Conservation (phyloP, 805 yeast species). For the Candida corydali region DNA sequence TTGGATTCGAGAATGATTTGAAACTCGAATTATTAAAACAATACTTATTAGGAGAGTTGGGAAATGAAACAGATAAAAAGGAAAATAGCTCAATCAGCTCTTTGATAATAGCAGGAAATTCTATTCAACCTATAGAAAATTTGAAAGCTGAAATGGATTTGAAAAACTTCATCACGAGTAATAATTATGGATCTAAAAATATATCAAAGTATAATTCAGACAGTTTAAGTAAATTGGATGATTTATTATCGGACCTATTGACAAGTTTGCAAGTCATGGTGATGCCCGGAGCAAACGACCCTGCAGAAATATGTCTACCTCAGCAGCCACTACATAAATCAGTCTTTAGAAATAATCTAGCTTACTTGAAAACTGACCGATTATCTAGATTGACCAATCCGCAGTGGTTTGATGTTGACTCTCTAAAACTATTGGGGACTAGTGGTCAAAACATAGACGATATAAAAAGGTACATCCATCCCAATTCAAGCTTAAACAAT, state of each 20-base stretch:
- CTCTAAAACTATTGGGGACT: constrained; percentile 60
- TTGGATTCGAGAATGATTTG: constrained; percentile 43
- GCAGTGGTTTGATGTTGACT: constrained; percentile 53
- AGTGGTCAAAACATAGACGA: constrained; percentile 86
- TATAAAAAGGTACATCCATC: constrained; percentile 56
- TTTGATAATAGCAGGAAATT: constrained; percentile 71
- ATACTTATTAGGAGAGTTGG: constrained; percentile 69
- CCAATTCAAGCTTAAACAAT: constrained; percentile 12
- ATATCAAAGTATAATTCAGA: constrained; percentile 47
- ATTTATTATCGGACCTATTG: constrained; percentile 52
- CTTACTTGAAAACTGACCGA: constrained; percentile 29
- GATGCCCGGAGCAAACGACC: constrained; percentile 85
- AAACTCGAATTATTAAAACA: constrained; percentile 60
- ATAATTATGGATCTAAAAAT: constrained; percentile 49
- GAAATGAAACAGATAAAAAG: constrained; percentile 23
- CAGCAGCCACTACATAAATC: constrained; percentile 87
- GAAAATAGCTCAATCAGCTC: constrained; percentile 35
- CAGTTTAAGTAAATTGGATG: constrained; percentile 54
- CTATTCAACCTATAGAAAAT: constrained; percentile 37
- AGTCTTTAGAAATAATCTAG: constrained; percentile 49
- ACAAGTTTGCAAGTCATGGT: constrained; percentile 64
- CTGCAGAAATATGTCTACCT: constrained; percentile 80
- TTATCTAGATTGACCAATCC: constrained; percentile 56
- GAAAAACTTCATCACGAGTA: constrained; percentile 28
- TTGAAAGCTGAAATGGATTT: constrained; percentile 19